Percentiles rank a stretch among this genome's conserved stretches.
These are phyloP conservation scores for Vigna mungo DNA, from an alignment of 306 rosid genomes.

Conservation along the genomic window DNA sequence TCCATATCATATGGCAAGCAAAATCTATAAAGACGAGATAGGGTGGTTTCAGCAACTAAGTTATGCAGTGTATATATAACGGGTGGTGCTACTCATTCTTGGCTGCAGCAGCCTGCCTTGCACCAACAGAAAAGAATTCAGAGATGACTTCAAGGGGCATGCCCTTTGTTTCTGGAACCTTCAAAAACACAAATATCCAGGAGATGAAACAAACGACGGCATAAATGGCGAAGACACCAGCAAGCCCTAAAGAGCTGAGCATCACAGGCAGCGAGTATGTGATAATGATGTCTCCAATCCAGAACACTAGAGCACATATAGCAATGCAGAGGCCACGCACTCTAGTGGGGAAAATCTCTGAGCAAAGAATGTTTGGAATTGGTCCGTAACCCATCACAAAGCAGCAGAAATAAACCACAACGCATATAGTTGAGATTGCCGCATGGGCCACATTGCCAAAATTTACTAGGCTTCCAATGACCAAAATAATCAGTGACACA, in stretches of 20 bases:
- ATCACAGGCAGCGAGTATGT: conserved; percentile 71
- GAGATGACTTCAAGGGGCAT: conserved; percentile 92
- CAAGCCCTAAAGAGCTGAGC: conserved; percentile 67
- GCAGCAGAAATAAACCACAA: conserved; percentile 65
- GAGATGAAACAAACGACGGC: conserved; percentile 68
- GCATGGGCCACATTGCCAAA: conserved; percentile 62
- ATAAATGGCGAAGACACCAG: conserved; percentile 70
- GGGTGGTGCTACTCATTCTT: conserved; percentile 52
- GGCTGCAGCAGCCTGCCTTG: conserved; percentile 59
- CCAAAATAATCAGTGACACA: conserved; percentile 58
- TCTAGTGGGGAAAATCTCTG: conserved; percentile 83
- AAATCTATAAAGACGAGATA: conserved; percentile 42
- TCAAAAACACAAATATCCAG: conserved; percentile 68
- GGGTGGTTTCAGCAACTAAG: conserved; percentile 23
- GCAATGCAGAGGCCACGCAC: conserved; percentile 90
- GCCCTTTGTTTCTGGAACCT: conserved; percentile 92
- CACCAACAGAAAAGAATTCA: conserved; percentile 75
- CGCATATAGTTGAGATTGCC: conserved; percentile 69
- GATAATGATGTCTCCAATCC: conserved; percentile 76
- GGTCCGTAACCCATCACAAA: conserved; percentile 84
- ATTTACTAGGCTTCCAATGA: conserved; percentile 51
- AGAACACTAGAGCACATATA: conserved; percentile 70
- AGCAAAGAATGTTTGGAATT: conserved; percentile 78
- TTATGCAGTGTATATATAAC: conserved; percentile 35
- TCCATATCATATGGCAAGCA: conserved; percentile 22